A percentile compares a stretch with the other conserved stretches of the same genome.
Evolutionary conservation across 2,329 filamentous ascomycete species (phyloP).

Genomic region (Xylariaceae sp.): DNA sequence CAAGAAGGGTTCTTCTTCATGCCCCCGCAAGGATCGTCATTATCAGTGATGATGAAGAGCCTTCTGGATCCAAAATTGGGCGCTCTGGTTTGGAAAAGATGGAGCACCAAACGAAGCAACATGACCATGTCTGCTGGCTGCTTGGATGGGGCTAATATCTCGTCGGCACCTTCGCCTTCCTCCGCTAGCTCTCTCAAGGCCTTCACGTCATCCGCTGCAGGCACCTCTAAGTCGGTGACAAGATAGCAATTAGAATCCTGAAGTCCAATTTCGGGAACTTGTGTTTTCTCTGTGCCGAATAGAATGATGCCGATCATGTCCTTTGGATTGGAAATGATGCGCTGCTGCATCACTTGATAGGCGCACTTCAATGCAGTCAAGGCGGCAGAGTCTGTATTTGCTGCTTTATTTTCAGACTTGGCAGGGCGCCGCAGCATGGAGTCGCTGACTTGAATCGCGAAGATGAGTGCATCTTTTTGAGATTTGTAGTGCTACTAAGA

Average conservation of each 20-base stretch:
- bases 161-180: slow-evolving; percentile 66
- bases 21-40: slow-evolving; percentile 75
- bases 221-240: slow-evolving; percentile 81
- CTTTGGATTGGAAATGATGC: slow-evolving; percentile 92
- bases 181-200: slow-evolving; percentile 70
- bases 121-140: slow-evolving; percentile 78
- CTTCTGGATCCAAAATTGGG: slow-evolving; percentile 90
- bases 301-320: slow-evolving; percentile 96
- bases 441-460: slow-evolving; percentile 86
- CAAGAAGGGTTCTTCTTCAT: slow-evolving; percentile 74
- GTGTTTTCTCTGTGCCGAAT: slow-evolving; percentile 66
- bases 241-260: slow-evolving; percentile 89
- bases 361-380: slow-evolving; percentile 88
- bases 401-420: slow-evolving; percentile 65
- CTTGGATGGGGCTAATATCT: slow-evolving; percentile 64
- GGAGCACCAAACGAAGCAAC: slow-evolving; percentile 89
- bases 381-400: slow-evolving; percentile 71
- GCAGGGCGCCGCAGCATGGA: slow-evolving; percentile 76
- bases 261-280: slow-evolving; percentile 47
- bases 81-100: slow-evolving; percentile 92
- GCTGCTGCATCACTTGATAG: slow-evolving; percentile 93
- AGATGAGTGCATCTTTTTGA: slow-evolving; percentile 95
- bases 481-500: slow-evolving; percentile 71
- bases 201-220: slow-evolving; percentile 82
- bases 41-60: slow-evolving; percentile 93